A percentile compares a stretch with the other conserved stretches of the same genome.
These are phyloP conservation scores for Sporothrix euskadiensis DNA, from an alignment of 2,329 filamentous ascomycete species.

Conservation along the genomic window DNA sequence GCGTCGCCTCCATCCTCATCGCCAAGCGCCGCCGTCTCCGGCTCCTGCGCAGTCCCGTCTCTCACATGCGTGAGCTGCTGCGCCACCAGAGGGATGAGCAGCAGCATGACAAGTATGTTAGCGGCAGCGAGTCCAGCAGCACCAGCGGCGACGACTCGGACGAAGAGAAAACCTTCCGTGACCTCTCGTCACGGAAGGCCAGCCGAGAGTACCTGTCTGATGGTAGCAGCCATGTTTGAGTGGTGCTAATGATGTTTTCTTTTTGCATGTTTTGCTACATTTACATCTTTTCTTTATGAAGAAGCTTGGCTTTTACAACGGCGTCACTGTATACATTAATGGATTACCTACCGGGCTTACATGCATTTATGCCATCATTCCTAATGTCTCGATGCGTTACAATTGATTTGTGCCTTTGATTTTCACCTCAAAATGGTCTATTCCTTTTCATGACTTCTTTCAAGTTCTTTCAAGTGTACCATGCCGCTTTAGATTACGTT, in stretches of 20 bases:
- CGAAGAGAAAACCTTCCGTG: conserved; percentile 7
- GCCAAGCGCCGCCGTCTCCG: conserved; percentile 18
- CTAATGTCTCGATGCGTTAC: not conserved
- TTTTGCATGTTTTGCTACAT: not conserved
- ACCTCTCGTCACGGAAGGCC: not conserved
- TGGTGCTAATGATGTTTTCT: not conserved
- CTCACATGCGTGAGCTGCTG: conserved; percentile 1
- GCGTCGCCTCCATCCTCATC: not conserved
- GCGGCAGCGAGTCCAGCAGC: not conserved
- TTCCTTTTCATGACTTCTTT: not conserved
- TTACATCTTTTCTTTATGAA: not conserved
- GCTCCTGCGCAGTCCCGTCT: not conserved
- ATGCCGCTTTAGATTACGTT: not conserved
- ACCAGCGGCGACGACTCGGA: conserved; percentile 3
- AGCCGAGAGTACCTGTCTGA: conserved; percentile 6
- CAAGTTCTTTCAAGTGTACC: not conserved
- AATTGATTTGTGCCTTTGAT: not conserved
- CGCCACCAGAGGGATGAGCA: conserved; percentile 6
- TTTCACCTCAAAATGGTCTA: not conserved
- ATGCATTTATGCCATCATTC: not conserved
- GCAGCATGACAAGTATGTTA: not conserved
- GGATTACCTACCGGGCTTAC: not conserved
- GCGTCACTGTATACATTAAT: not conserved
- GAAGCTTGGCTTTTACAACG: not conserved
- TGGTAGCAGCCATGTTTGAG: not conserved